Conservation (phyloP, 2,329 filamentous ascomycete genomes). For the Pseudofabraea citricarpa region DNA sequence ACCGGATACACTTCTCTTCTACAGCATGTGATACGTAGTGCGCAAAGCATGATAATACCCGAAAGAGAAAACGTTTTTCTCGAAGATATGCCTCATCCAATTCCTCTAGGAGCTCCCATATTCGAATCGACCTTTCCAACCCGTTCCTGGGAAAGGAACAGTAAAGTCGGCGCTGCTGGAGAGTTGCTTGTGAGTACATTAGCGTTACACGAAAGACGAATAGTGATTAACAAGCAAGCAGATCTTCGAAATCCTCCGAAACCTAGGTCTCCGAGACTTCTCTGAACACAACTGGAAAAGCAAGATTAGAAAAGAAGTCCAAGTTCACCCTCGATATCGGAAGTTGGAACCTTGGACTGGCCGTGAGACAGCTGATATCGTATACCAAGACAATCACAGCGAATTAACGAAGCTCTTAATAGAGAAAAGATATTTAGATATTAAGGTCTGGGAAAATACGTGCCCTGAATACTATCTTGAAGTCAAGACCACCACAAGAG, state of each 20-base stretch:
- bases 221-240: background rate
- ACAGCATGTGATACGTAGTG: background rate
- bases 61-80: background rate
- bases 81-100: background rate
- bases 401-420: no score
- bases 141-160: background rate
- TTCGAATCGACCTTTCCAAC: background rate
- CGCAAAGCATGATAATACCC: background rate
- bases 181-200: background rate
- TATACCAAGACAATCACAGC: no score
- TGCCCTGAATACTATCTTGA: no score
- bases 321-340: no score
- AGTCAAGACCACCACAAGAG: no score
- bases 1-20: background rate
- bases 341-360: no score
- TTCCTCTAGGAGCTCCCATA: background rate
- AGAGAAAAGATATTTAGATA: no score
- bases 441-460: no score
- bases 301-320: background rate
- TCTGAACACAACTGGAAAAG: background rate
- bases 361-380: no score
- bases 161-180: background rate
- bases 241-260: background rate
- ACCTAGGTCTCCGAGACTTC: background rate
- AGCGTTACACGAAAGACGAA: no score